Evolutionary conservation across 2,329 filamentous ascomycete genomes (phyloP).

Genomic region (Neophaeococcomyces mojaviensis): DNA sequence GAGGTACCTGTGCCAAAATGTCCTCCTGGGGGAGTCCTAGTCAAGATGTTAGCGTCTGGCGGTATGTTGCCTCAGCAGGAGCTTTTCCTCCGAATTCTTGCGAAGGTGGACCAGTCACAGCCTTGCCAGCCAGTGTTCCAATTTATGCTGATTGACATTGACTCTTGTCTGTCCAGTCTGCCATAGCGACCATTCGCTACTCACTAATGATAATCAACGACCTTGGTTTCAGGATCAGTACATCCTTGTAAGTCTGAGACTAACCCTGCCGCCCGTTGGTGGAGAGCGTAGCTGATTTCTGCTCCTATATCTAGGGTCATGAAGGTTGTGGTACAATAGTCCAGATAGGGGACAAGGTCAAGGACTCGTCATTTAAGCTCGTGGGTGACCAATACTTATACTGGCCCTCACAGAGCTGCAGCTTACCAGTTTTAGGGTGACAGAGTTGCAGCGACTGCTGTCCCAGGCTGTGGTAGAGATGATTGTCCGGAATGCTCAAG

Average conservation of each 20-base stretch:
- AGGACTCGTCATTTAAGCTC: constrained; percentile 23
- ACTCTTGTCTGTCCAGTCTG: constrained; percentile 7
- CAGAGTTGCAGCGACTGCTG: too few relatives aligned
- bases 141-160: not conserved
- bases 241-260: constrained; percentile 5
- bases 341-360: constrained; percentile 3
- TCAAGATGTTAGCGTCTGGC: too few relatives aligned
- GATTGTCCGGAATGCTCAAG: constrained; percentile 35
- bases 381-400: too few relatives aligned
- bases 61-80: too few relatives aligned
- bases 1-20: constrained; percentile 10
- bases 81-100: too few relatives aligned
- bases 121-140: not conserved
- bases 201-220: constrained; percentile 10
- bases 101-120: too few relatives aligned
- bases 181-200: constrained; percentile 9
- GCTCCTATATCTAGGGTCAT: constrained; percentile 6
- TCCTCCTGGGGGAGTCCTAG: constrained; percentile 4
- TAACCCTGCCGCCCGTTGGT: too few relatives aligned
- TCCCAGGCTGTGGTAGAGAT: constrained; percentile 10
- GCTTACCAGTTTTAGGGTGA: too few relatives aligned
- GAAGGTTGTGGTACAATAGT: constrained; percentile 11
- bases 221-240: constrained; percentile 13
- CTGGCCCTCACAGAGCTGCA: too few relatives aligned
- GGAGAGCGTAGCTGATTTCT: not conserved